A percentile compares a stretch with the other conserved stretches of the same genome.
Conservation (phyloP, 2,329 filamentous ascomycete species). For the Xylaria polymorpha region DNA sequence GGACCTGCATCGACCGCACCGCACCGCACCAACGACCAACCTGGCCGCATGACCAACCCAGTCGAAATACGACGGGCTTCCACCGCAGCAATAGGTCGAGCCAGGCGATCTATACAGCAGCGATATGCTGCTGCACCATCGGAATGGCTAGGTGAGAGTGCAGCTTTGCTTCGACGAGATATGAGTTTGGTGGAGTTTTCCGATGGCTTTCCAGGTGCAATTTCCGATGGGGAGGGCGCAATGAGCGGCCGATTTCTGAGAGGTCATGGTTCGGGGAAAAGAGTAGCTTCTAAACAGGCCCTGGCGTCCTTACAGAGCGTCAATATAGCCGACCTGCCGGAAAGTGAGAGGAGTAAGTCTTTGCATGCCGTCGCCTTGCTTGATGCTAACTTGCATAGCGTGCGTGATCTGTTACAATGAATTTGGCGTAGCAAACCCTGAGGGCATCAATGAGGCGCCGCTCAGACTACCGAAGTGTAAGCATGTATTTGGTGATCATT, state of each 20-base stretch:
- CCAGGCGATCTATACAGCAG: slow-evolving; percentile 27
- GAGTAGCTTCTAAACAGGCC: slow-evolving; percentile 61
- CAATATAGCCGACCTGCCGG: slow-evolving; percentile 57
- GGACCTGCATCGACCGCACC: slow-evolving; percentile 26
- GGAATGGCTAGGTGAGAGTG: slow-evolving; percentile 30
- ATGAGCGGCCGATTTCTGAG: slow-evolving; percentile 60
- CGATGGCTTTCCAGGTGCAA: slow-evolving; percentile 22
- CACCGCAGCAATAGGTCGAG: slow-evolving; percentile 19
- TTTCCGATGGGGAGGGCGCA: slow-evolving; percentile 47
- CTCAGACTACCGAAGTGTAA: slow-evolving; percentile 70
- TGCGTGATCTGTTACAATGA: slow-evolving; percentile 75
- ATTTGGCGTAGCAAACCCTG: slow-evolving; percentile 66
- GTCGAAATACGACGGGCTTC: slow-evolving; percentile 35
- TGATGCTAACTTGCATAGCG: slow-evolving; percentile 53
- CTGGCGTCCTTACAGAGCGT: slow-evolving; percentile 61
- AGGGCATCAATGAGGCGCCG: slow-evolving; percentile 67
- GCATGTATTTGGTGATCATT: slow-evolving; percentile 72
- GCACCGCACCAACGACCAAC: slow-evolving; percentile 26
- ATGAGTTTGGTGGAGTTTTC: slow-evolving; percentile 34
- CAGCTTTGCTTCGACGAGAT: slow-evolving; percentile 23
- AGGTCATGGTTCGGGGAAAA: slow-evolving; percentile 57
- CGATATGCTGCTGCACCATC: slow-evolving; percentile 21
- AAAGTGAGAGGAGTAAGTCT: slow-evolving; percentile 61
- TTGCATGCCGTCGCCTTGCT: slow-evolving; percentile 6
- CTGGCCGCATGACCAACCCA: slow-evolving; percentile 26